phyloP scores from a whole-genome alignment of 345 rosid species.

The Fremontodendron californicum region DNA sequence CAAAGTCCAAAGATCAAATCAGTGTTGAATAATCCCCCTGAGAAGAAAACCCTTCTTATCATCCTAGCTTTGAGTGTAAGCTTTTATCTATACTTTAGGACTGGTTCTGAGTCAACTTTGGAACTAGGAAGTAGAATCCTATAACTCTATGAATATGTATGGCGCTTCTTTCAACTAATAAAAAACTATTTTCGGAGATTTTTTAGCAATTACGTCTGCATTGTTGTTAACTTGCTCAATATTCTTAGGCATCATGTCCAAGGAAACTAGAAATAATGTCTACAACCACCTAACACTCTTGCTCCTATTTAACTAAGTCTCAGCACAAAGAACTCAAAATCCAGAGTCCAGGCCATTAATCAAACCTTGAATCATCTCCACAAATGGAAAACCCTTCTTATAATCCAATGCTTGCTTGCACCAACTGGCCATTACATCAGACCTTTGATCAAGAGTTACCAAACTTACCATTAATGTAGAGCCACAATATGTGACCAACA shows the following conservation, averaged over 20 bases:
- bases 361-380: neutral
- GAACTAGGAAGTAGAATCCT: neutral
- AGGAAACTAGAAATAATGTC: neutral
- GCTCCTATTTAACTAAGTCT: neutral
- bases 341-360: neutral
- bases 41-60: neutral
- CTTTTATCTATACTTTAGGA: neutral
- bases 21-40: neutral
- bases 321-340: neutral
- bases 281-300: neutral
- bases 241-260: neutral
- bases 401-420: neutral
- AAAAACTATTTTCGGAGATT: neutral
- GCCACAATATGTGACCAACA: neutral
- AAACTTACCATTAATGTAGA: neutral
- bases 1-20: neutral
- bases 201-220: neutral
- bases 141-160: neutral
- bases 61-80: neutral
- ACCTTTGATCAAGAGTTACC: neutral
- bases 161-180: neutral
- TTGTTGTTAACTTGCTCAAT: neutral
- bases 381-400: neutral
- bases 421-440: neutral
- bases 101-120: neutral